A percentile compares a stretch with the other conserved stretches of the same genome.
phyloP scores from a whole-genome alignment of 2,329 filamentous ascomycete species.

The Clarireedia paspali region DNA sequence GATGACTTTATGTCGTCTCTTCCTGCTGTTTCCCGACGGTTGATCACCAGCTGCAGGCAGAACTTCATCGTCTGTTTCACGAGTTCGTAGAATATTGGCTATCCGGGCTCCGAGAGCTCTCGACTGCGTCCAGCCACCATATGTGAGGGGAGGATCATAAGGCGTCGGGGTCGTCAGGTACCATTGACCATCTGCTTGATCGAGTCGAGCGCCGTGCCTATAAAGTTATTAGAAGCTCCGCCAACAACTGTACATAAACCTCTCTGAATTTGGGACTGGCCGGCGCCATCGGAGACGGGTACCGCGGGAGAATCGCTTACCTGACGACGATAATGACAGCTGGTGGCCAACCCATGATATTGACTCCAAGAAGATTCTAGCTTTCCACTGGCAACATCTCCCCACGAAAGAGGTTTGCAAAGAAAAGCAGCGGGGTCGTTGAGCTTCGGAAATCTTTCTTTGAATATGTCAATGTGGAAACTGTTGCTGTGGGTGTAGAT shows the following conservation, averaged over 20 bases:
- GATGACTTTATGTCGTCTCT: constrained; percentile 65
- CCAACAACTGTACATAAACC: neutral
- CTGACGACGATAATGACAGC: constrained; percentile 44
- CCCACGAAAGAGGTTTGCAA: neutral
- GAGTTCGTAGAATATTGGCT: constrained; percentile 57
- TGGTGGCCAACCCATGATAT: constrained; percentile 38
- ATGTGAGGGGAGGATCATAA: constrained; percentile 92
- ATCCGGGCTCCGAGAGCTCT: constrained; percentile 77
- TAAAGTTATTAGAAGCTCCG: constrained; percentile 9
- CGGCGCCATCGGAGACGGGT: too few species aligned
- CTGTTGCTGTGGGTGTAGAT: too few species aligned
- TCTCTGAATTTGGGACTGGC: neutral
- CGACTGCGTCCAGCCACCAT: constrained; percentile 86
- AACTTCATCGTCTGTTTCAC: constrained; percentile 33
- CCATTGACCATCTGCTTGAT: constrained; percentile 93
- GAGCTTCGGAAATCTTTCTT: neutral
- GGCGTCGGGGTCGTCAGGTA: constrained; percentile 86
- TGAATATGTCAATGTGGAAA: too few species aligned
- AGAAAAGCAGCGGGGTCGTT: neutral
- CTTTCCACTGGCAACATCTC: neutral
- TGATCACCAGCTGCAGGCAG: constrained; percentile 10
- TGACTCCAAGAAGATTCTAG: neutral
- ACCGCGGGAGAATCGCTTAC: constrained; percentile 26
- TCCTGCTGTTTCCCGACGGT: constrained; percentile 32
- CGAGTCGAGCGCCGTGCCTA: constrained; percentile 86